A percentile compares a stretch with the other conserved stretches of the same genome.
These are phyloP conservation scores for Capronia epimyces DNA, from an alignment of 2,329 filamentous ascomycete genomes.

Conservation along the genomic window DNA sequence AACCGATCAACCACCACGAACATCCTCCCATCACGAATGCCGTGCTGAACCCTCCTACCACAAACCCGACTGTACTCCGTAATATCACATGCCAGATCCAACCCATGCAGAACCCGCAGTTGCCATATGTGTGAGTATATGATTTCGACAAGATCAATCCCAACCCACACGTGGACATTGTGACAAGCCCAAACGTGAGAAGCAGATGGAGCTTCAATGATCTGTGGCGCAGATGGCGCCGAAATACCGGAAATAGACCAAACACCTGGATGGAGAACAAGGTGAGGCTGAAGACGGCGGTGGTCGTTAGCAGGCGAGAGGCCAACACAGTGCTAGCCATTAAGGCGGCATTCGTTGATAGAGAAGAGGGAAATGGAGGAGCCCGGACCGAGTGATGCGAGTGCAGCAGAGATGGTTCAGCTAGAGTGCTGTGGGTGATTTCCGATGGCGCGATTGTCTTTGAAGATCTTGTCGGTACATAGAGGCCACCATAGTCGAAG, in stretches of 20 bases:
- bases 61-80: slow-evolving; percentile 62
- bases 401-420: slow-evolving; percentile 7
- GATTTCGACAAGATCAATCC: slow-evolving; percentile 53
- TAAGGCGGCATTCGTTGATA: slow-evolving; percentile 91
- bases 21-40: slow-evolving; percentile 82
- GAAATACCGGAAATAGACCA: slow-evolving; percentile 92
- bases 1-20: slow-evolving; percentile 94
- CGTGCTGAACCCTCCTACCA: slow-evolving; percentile 69
- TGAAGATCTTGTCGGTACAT: slow-evolving; percentile 13
- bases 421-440: slow-evolving; percentile 7
- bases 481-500: slow-evolving; percentile 79
- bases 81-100: slow-evolving; percentile 48
- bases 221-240: slow-evolving; percentile 76
- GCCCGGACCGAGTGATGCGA: slow-evolving; percentile 13
- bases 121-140: slow-evolving; percentile 34
- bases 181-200: slow-evolving; percentile 69
- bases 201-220: slow-evolving; percentile 75
- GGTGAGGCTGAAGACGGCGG: slow-evolving; percentile 89
- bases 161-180: slow-evolving; percentile 73
- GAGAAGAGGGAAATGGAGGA: slow-evolving; percentile 52
- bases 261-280: slow-evolving; percentile 97
- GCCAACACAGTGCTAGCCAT: slow-evolving; percentile 96
- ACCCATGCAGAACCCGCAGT: slow-evolving; percentile 42
- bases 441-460: slow-evolving; percentile 4
- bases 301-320: slow-evolving; percentile 79